Percentiles rank a stretch among this genome's conserved stretches.
Conservation (phyloP, 1,284 basidiomycete genomes). For the Neolentinus lepideus region DNA sequence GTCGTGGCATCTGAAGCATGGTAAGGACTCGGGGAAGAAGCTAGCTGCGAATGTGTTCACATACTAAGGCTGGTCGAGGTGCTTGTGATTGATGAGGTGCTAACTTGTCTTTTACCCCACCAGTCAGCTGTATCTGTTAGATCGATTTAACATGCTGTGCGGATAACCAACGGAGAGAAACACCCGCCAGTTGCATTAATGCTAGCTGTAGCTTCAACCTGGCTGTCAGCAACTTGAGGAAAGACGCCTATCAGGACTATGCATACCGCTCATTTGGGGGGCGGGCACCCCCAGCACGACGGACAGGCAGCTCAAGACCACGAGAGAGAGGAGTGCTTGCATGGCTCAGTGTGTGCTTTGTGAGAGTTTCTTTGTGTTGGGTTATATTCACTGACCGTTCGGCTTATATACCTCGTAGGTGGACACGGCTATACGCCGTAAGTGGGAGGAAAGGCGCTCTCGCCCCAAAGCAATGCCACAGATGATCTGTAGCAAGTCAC, state of each 20-base stretch:
- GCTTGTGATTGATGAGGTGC: background rate
- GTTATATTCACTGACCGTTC: background rate
- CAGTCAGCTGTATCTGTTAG: background rate
- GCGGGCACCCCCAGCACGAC: background rate
- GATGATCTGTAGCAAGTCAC: too few species aligned
- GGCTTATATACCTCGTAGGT: background rate
- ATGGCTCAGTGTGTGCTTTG: background rate
- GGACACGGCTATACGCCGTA: background rate
- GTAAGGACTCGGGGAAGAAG: background rate
- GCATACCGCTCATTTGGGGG: background rate
- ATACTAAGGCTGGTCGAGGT: background rate
- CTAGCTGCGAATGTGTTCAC: background rate
- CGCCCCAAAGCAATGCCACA: too few species aligned
- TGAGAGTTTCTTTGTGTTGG: background rate
- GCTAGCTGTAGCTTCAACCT: background rate
- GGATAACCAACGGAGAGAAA: background rate
- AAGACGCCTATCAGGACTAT: background rate
- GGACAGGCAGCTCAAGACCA: background rate
- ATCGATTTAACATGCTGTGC: background rate
- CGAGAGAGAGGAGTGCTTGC: background rate
- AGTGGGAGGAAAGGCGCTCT: too few species aligned
- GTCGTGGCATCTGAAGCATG: background rate
- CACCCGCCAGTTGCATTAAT: background rate
- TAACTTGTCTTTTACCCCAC: background rate
- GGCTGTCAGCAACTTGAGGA: background rate